Evolutionary conservation across 345 rosid species (phyloP).

Genomic region (Populus ilicifolia): DNA sequence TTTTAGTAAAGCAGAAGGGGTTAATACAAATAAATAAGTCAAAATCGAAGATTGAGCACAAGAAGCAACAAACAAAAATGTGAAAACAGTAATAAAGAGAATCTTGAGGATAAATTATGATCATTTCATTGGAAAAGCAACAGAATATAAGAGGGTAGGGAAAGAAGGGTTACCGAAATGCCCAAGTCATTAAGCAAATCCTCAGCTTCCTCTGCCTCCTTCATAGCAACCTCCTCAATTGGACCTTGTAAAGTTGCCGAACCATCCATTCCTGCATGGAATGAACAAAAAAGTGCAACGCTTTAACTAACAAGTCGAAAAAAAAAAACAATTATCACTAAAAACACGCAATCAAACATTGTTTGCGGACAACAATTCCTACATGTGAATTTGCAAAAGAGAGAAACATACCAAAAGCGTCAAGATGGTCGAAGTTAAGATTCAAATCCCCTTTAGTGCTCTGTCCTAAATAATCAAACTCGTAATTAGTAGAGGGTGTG

Average conservation of each 20-base stretch:
- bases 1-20: not conserved
- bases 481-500: slow-evolving; percentile 54
- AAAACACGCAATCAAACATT: not conserved
- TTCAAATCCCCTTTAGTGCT: slow-evolving; percentile 95
- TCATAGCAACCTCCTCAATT: slow-evolving; percentile 79
- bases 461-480: slow-evolving; percentile 89
- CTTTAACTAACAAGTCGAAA: not conserved
- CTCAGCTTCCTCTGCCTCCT: slow-evolving; percentile 71
- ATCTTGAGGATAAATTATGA: not conserved
- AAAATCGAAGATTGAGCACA: not conserved
- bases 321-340: not conserved
- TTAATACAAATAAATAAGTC: not conserved
- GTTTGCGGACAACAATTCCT: not conserved
- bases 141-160: not conserved
- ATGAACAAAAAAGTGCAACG: not conserved
- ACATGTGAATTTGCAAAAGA: not conserved
- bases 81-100: too few species aligned
- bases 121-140: not conserved
- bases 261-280: slow-evolving; percentile 50
- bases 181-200: slow-evolving; percentile 66
- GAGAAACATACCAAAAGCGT: slow-evolving; percentile 41
- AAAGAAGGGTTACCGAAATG: slow-evolving; percentile 50
- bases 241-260: slow-evolving; percentile 72
- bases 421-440: slow-evolving; percentile 60
- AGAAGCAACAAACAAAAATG: too few species aligned